These are phyloP conservation scores for Lachnellula occidentalis DNA, from an alignment of 2,329 filamentous ascomycete genomes.

Conservation along the genomic window DNA sequence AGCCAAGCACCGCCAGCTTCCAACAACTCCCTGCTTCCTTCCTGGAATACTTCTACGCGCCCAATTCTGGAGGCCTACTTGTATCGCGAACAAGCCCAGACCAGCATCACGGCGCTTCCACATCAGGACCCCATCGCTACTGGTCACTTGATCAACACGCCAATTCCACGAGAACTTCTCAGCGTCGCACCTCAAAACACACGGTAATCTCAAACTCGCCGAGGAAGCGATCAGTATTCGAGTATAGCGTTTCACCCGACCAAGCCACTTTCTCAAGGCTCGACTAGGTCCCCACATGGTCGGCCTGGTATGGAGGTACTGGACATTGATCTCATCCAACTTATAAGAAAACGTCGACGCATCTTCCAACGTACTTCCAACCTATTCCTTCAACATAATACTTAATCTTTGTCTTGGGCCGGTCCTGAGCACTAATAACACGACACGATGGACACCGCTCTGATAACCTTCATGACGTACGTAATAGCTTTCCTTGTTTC, in stretches of 20 bases:
- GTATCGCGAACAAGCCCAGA: not conserved
- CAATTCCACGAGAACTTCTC: conserved; percentile 12
- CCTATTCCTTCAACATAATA: not conserved
- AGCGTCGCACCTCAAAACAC: conserved; percentile 13
- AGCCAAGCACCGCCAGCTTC: conserved; percentile 12
- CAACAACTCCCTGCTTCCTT: not conserved
- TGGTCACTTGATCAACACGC: conserved; percentile 12
- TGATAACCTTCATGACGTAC: conserved; percentile 66
- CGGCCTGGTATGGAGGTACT: conserved; percentile 4
- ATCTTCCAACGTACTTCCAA: not conserved
- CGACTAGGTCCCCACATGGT: not conserved
- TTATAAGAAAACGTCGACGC: not conserved
- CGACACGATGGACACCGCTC: conserved; percentile 44
- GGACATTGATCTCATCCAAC: conserved; percentile 11
- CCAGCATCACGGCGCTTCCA: conserved; percentile 15
- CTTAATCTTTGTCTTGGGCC: conserved; percentile 9
- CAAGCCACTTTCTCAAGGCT: not conserved
- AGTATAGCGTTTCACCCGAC: not conserved
- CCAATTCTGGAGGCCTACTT: not conserved
- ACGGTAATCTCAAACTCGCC: conserved; percentile 17
- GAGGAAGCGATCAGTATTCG: conserved; percentile 2
- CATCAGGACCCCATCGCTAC: conserved; percentile 3
- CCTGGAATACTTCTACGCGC: not conserved
- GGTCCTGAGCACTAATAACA: conserved; percentile 7
- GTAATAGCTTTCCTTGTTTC: conserved; percentile 31